Evolutionary conservation across 352 stramenopile genomes (phyloP).

Genomic region (Thalassiosira allenii): DNA sequence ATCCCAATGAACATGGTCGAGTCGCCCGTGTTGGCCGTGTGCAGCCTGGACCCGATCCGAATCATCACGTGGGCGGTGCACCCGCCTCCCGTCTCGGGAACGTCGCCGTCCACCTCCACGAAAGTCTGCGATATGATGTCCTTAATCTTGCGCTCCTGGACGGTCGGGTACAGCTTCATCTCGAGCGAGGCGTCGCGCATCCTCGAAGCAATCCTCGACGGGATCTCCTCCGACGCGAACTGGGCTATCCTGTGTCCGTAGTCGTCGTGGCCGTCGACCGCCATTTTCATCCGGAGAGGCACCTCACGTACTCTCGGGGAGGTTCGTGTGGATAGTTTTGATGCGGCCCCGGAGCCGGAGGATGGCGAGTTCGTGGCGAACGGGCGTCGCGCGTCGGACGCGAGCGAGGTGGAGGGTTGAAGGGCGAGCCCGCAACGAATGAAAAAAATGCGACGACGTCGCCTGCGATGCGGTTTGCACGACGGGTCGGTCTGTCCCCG

Average conservation of each 20-base stretch:
- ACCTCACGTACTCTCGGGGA: too few species aligned
- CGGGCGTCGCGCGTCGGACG: too few species aligned
- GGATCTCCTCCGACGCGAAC: constrained; percentile 58
- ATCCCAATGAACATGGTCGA: constrained; percentile 68
- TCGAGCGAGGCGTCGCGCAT: constrained; percentile 2
- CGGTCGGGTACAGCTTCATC: too few species aligned
- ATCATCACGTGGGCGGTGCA: constrained; percentile 63
- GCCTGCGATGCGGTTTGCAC: too few species aligned
- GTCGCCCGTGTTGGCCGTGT: constrained; percentile 74
- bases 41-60: constrained; percentile 59
- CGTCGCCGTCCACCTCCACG: constrained; percentile 57
- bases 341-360: too few species aligned
- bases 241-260: constrained; percentile 61
- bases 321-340: too few species aligned
- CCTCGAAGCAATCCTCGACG: constrained; percentile 38
- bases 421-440: too few species aligned
- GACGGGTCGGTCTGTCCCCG: too few species aligned
- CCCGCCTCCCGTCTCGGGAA: constrained; percentile 54
- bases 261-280: constrained; percentile 74
- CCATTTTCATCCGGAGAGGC: too few species aligned
- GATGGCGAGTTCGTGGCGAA: too few species aligned
- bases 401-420: too few species aligned
- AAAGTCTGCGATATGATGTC: constrained; percentile 56
- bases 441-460: too few species aligned
- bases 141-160: constrained; percentile 23